A percentile compares a stretch with the other conserved stretches of the same genome.
Conservation (phyloP, 2,329 filamentous ascomycete species). For the Fusarium incarnatum region DNA sequence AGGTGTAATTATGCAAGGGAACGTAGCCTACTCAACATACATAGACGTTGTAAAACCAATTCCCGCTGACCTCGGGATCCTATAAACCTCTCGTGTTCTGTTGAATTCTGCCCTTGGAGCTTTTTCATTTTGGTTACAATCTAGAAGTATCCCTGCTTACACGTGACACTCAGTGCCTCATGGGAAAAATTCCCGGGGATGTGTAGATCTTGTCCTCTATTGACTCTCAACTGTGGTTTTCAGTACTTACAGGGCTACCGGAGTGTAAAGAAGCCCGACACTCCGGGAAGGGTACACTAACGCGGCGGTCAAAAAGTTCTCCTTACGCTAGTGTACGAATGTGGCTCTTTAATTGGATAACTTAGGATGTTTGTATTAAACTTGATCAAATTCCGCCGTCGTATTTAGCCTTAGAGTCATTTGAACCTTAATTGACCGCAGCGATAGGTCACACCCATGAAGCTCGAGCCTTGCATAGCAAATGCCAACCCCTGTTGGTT, state of each 20-base stretch:
- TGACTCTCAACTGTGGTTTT: background rate
- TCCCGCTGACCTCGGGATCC: background rate
- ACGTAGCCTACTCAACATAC: constrained; percentile 15
- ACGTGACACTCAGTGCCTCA: background rate
- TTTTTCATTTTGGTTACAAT: background rate
- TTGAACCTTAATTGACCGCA: background rate
- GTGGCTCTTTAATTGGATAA: background rate
- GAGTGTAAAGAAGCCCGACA: background rate
- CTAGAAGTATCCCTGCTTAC: background rate
- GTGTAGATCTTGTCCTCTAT: background rate
- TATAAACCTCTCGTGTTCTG: background rate
- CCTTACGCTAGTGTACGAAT: background rate
- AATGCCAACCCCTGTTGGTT: background rate
- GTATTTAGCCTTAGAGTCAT: background rate
- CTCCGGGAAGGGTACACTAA: background rate
- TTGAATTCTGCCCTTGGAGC: background rate
- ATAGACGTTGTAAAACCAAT: constrained; percentile 17
- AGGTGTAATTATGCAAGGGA: constrained; percentile 11
- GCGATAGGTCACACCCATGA: background rate
- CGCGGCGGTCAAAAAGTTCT: no score
- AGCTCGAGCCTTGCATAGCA: background rate
- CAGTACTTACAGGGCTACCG: background rate
- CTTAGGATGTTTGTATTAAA: no score
- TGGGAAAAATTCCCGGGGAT: rapidly evolving
- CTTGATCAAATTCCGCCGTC: background rate